phyloP scores from a whole-genome alignment of 169 alveolate genomes.

The Plasmodium vivax region DNA sequence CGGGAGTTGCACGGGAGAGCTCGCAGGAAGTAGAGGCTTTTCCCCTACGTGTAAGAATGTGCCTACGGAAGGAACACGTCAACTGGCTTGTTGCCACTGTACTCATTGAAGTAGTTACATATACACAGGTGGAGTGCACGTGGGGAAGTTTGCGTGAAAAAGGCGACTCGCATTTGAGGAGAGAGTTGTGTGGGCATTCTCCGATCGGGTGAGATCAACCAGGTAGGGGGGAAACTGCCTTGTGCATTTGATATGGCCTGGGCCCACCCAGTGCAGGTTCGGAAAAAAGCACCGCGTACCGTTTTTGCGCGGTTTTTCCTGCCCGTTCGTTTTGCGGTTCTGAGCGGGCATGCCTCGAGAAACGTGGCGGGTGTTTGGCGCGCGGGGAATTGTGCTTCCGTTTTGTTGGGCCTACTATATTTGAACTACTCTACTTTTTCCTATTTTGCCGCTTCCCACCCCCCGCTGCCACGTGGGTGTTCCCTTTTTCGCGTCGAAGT shows the following conservation, averaged over 20 bases:
- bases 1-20: not conserved
- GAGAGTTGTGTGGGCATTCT: not conserved
- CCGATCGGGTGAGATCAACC: not conserved
- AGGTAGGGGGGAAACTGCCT: not conserved
- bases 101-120: not conserved
- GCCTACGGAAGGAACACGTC: not conserved
- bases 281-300: not conserved
- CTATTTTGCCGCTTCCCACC: not conserved
- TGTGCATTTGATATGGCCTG: not conserved
- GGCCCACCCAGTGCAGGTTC: not conserved
- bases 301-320: not conserved
- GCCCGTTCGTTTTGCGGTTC: not conserved
- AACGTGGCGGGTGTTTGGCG: not conserved
- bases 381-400: not conserved
- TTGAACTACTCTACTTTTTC: not conserved
- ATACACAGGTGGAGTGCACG: not conserved
- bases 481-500: not conserved
- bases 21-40: not conserved
- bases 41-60: not conserved
- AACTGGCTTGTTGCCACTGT: not conserved
- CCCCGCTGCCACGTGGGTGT: not conserved
- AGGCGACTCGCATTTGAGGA: not conserved
- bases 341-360: not conserved
- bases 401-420: not conserved
- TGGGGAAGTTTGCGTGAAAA: not conserved